Evolutionary conservation across 257 asterid genomes (phyloP), one percentile per base, ranked within the genome.

Genomic region (Scutellaria minor): DNA sequence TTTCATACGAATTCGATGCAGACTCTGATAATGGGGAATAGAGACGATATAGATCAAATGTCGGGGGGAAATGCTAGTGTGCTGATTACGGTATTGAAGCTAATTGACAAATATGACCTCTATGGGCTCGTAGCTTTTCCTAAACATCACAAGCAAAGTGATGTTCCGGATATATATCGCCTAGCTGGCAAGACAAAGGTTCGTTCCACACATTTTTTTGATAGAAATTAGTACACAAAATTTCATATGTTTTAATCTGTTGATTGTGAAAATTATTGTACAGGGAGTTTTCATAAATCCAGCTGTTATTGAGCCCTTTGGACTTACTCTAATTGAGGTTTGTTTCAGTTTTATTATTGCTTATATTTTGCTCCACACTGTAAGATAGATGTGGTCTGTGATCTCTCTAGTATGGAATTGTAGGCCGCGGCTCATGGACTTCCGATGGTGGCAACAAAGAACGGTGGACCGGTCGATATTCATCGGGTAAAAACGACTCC

Each of bases 381-480:
- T 31, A 31, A 31, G 37, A 31, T 31, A 31, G 37, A 31, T 31
- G 3, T 31, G 37, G 37, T 31, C 2, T 31, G 37, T 58, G 48
- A n/a, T 7, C 9, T 59, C 59, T 68, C 59, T 15, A 47, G 15
- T 67, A 8, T 54, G 57, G 42, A 24, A 52, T 73, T 63, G 54
- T 9, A 50, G 58, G 42, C 39, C 6, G 94, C 96, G 61, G 98
- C 98, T 66, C 52, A 92, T 83, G 98, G 98, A 72, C 81, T 92
- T 73, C 98, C 98, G 6, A 90, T 90, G 15, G 98, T 90, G 48
- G 96, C 98, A 42, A 90, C 98, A 5, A 88, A 85, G 83, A 92
- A 92, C 73, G 96, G 98, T 68, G 98, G 98, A 40, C 98, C 98
- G 47, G 98, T 92, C 68, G 98, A 92, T 77, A 92, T 92, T 66